phyloP scores from a whole-genome alignment of 768 basidiomycete genomes.

The Pleurotus tuber-regium region DNA sequence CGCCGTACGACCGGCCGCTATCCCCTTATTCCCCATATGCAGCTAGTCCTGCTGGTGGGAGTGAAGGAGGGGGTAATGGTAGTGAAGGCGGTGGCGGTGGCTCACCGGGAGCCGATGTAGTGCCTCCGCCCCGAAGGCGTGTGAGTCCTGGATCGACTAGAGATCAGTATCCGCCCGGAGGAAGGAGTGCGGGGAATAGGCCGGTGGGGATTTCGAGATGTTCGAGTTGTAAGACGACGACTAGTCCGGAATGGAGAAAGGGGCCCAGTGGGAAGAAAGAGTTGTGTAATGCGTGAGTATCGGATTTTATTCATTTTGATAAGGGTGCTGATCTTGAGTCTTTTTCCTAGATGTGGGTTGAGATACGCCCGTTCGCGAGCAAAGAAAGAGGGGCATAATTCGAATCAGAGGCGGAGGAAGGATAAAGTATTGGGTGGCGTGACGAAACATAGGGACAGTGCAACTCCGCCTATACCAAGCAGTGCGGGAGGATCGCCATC shows the following conservation, averaged over 20 bases:
- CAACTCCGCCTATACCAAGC: constrained; percentile 31
- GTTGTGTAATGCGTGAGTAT: constrained; percentile 84
- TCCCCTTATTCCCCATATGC: constrained; percentile 19
- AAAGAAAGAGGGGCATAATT: constrained; percentile 75
- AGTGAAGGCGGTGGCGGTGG: neutral
- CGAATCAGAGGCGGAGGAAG: constrained; percentile 59
- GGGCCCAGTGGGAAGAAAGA: constrained; percentile 90
- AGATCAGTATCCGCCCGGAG: constrained; percentile 41
- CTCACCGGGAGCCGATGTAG: constrained; percentile 33
- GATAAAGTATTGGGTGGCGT: constrained; percentile 43
- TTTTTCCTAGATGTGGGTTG: constrained; percentile 64
- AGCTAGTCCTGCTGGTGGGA: constrained; percentile 4
- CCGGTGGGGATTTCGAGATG: constrained; percentile 73
- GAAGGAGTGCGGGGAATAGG: constrained; percentile 57
- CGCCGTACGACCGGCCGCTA: constrained; percentile 15
- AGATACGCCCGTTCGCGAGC: constrained; percentile 86
- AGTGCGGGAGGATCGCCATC: constrained; percentile 17
- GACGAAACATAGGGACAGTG: constrained; percentile 38
- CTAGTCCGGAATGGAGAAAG: constrained; percentile 90
- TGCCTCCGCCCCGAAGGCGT: constrained; percentile 55
- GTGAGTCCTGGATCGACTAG: constrained; percentile 51
- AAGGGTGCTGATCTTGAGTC: constrained; percentile 10
- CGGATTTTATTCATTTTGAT: constrained; percentile 11
- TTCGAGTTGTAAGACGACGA: constrained; percentile 76
- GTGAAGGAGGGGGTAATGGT: neutral